phyloP scores from a whole-genome alignment of 139 green algal species.

The Chlorella sorokiniana region DNA sequence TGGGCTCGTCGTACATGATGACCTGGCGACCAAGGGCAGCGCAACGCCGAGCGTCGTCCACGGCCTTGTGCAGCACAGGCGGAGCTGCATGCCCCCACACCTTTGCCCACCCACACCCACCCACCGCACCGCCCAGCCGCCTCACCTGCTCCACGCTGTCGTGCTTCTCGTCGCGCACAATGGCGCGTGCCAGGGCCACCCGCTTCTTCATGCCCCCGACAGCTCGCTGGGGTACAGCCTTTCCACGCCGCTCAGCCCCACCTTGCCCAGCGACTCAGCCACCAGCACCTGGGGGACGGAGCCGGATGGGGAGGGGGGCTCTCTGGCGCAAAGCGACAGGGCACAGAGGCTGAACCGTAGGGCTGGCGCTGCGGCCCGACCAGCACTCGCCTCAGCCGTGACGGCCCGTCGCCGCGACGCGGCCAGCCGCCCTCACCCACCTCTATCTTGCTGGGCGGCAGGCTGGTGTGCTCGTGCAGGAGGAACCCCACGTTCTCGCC shows the following conservation, averaged over 20 bases:
- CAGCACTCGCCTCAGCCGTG: too few relatives aligned
- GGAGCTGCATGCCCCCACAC: not conserved
- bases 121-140: not conserved
- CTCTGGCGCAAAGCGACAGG: not conserved
- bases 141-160: conserved; percentile 56
- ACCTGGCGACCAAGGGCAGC: conserved; percentile 72
- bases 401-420: too few relatives aligned
- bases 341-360: not conserved
- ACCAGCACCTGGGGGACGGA: conserved; percentile 62
- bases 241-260: conserved; percentile 93
- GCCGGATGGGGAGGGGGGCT: not conserved
- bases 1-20: conserved; percentile 99
- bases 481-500: conserved; percentile 95
- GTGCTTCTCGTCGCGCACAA: conserved; percentile 62
- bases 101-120: not conserved
- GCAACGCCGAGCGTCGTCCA: not conserved
- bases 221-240: conserved; percentile 89
- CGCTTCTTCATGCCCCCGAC: conserved; percentile 98
- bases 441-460: conserved; percentile 74
- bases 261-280: conserved; percentile 76
- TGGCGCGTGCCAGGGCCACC: conserved; percentile 93
- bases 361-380: too few relatives aligned
- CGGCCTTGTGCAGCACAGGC: too few relatives aligned
- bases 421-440: not conserved
- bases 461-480: conserved; percentile 91